phyloP scores from a whole-genome alignment of 495 filamentous ascomycete species.

The Thozetella sp. region DNA sequence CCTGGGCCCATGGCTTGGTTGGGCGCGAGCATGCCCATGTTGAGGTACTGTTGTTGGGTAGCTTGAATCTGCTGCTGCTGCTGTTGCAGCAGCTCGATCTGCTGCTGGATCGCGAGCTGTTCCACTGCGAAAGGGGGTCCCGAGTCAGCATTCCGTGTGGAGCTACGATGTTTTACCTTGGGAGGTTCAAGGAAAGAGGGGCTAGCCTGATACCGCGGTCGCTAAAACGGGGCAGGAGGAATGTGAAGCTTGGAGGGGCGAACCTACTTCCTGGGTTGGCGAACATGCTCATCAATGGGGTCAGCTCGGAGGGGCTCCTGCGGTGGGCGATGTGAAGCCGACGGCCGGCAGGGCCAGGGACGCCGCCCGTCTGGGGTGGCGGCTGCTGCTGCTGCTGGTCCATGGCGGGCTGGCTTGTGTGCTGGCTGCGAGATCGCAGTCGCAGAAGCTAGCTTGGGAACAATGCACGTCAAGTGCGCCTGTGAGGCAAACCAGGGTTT shows the following conservation, averaged over 20 bases:
- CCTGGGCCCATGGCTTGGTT: constrained; percentile 74
- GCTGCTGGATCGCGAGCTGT: constrained; percentile 97
- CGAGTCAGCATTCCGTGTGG: constrained; percentile 25
- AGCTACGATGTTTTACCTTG: neutral
- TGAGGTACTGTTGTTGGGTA: constrained; percentile 95
- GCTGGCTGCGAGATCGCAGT: constrained; percentile 13
- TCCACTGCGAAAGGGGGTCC: constrained; percentile 66
- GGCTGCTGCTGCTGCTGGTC: constrained; percentile 72
- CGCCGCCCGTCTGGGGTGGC: constrained; percentile 59
- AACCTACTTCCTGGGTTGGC: constrained; percentile 55
- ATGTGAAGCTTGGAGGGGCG: neutral
- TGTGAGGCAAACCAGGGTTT: constrained; percentile 8
- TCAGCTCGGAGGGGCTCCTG: constrained; percentile 95
- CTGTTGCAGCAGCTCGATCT: constrained; percentile 96
- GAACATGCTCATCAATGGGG: constrained; percentile 96
- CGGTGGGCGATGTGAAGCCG: constrained; percentile 97
- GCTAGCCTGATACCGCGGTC: neutral
- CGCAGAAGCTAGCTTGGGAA: constrained; percentile 9
- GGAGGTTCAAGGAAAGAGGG: neutral
- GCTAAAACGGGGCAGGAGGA: too few relatives aligned
- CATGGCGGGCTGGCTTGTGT: constrained; percentile 53
- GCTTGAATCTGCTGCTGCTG: constrained; percentile 98
- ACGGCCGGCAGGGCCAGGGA: constrained; percentile 82
- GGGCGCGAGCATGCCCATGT: constrained; percentile 90
- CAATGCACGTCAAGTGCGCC: constrained; percentile 55